These are phyloP conservation scores for Colletotrichum lupini DNA, from an alignment of 2,329 filamentous ascomycete genomes.

Conservation along the genomic window DNA sequence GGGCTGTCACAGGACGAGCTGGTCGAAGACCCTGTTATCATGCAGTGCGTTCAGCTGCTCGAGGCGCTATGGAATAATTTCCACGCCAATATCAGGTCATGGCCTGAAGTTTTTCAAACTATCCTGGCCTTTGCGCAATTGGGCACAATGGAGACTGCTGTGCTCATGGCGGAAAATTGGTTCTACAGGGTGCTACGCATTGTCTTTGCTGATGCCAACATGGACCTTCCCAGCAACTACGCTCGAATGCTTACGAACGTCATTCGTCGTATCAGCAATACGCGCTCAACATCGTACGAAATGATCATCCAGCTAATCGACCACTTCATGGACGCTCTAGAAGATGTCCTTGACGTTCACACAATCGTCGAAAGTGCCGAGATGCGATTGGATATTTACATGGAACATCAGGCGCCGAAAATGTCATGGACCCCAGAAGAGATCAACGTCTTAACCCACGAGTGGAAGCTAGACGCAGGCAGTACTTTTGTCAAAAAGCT, in stretches of 20 bases:
- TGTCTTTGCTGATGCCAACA: slow-evolving; percentile 66
- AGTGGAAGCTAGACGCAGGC: slow-evolving; percentile 49
- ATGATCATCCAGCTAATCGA: slow-evolving; percentile 63
- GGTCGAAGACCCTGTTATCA: slow-evolving; percentile 27
- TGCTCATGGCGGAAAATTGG: slow-evolving; percentile 71
- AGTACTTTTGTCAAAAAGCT: slow-evolving; percentile 76
- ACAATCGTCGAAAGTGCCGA: slow-evolving; percentile 51
- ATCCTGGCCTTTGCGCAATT: slow-evolving; percentile 73
- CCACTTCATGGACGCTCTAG: slow-evolving; percentile 55
- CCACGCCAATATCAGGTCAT: slow-evolving; percentile 71
- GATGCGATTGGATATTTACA: slow-evolving; percentile 50
- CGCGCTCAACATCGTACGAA: slow-evolving; percentile 65
- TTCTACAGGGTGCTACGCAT: slow-evolving; percentile 69
- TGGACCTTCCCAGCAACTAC: slow-evolving; percentile 66
- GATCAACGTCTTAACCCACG: slow-evolving; percentile 55
- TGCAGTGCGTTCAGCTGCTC: slow-evolving; percentile 50
- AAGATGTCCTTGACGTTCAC: slow-evolving; percentile 47
- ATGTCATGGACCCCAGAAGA: slow-evolving; percentile 61
- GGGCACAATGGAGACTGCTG: slow-evolving; percentile 66
- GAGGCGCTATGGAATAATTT: slow-evolving; percentile 71
- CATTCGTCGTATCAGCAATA: slow-evolving; percentile 57
- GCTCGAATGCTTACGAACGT: slow-evolving; percentile 63
- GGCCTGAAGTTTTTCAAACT: slow-evolving; percentile 82
- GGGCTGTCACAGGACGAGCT: slow-evolving; percentile 45
- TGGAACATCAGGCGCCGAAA: slow-evolving; percentile 42